These are phyloP conservation scores for Mortierella sp. DNA, from an alignment of 371 early-diverging fungal genomes.

Conservation along the genomic window DNA sequence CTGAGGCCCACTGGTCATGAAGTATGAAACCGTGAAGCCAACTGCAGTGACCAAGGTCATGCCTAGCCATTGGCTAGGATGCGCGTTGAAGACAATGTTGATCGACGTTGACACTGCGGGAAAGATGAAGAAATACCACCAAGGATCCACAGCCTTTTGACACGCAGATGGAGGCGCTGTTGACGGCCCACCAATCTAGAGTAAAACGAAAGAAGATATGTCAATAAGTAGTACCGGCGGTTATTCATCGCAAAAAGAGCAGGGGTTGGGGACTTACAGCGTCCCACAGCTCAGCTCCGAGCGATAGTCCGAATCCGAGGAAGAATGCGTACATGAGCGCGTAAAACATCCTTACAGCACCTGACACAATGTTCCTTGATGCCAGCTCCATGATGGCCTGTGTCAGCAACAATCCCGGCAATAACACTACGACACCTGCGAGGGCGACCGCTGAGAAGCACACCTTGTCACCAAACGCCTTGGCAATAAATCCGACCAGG, in stretches of 20 bases:
- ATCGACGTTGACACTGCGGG: conserved; percentile 47
- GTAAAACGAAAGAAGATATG: background rate
- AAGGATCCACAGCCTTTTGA: conserved; percentile 26
- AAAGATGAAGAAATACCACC: conserved; percentile 53
- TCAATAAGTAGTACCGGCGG: too few relatives aligned
- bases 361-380: conserved; percentile 79
- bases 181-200: conserved; percentile 18
- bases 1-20: conserved; percentile 53
- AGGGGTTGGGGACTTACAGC: conserved; percentile 45
- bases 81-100: conserved; percentile 55
- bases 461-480: conserved; percentile 56
- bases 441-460: conserved; percentile 65
- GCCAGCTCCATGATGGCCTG: conserved; percentile 77
- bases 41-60: conserved; percentile 47
- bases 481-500: conserved; percentile 62
- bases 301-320: conserved; percentile 70
- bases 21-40: conserved; percentile 50
- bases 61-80: conserved; percentile 52
- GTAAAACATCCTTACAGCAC: conserved; percentile 73
- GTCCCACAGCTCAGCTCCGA: conserved; percentile 64
- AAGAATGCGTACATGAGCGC: conserved; percentile 74
- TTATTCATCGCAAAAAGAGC: too few relatives aligned
- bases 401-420: conserved; percentile 71
- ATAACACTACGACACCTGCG: conserved; percentile 63
- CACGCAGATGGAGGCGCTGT: conserved; percentile 12